Evolutionary conservation across 2,329 filamentous ascomycete species (phyloP), one percentile per base, ranked within the genome.

Genomic region (Calonectria pauciramosa): DNA sequence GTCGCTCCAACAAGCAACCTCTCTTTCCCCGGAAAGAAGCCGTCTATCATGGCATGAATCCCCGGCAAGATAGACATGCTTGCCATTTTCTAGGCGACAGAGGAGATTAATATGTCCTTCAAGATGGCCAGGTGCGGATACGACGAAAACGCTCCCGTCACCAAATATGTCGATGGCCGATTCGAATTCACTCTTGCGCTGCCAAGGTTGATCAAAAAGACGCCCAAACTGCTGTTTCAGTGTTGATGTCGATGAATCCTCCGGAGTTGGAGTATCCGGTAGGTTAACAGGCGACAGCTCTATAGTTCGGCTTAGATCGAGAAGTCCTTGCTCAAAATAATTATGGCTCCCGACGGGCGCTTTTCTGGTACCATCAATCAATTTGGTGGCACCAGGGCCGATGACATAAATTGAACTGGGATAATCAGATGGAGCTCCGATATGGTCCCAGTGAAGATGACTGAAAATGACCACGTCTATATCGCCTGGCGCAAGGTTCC

Each of bases 361-460:
- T 11, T 23, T 10, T 41, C 18, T 16, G 3, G 30, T 54, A 2
- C 36, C 52, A 28, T 70, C 47, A 26, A 76, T 56, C 14, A 76
- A 41, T 7, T 65, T 34, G n/a, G 20, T 13, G 4, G 75, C 56
- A 7, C 75, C 72, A 2, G 72, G 65, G 0, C 75, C 75, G 9
- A 76, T 38, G 1, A 76, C 44, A 36, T 68, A 76, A 11, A 64
- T 72, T 3, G 71, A 68, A 13, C 56, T 28, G 4, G 72, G 56
- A 28, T 52, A 76, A 32, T 76, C 72, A 11, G 68, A 71, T 20
- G 74, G 74, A 1, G 56, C 69, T 18, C 74, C 74, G n/a, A 72
- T 47, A 14, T 76, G 74, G 18, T 76, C 74, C 72, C 74, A 76
- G 51, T 76, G 74, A 13, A 74, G 51, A 56, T 76, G 74, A 20